phyloP scores from a whole-genome alignment of 768 basidiomycete species.

The Leccinum obscurum region DNA sequence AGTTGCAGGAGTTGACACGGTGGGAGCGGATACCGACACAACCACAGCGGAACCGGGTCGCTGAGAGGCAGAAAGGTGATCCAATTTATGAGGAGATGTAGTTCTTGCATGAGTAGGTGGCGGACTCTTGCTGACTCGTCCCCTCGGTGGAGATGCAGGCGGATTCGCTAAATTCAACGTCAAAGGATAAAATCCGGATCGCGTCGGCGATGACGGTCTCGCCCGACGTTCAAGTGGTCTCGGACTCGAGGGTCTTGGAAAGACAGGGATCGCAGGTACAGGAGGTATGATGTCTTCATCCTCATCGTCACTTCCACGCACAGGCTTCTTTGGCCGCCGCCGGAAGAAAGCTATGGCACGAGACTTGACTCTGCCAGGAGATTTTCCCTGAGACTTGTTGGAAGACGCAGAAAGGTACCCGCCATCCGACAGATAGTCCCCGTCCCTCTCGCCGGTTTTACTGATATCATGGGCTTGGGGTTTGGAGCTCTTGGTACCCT shows the following conservation, averaged over 20 bases:
- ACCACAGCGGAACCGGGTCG: constrained; percentile 13
- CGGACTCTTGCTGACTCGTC: constrained; percentile 30
- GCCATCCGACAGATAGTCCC: constrained; percentile 29
- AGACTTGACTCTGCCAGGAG: constrained; percentile 28
- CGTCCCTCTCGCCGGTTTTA: constrained; percentile 23
- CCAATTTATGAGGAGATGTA: constrained; percentile 12
- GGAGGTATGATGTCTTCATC: constrained; percentile 31
- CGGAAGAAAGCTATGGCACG: constrained; percentile 37
- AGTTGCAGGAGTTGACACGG: constrained; percentile 5
- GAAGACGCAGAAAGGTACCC: constrained; percentile 37
- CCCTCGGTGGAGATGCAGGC: constrained; percentile 19
- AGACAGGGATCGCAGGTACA: constrained; percentile 31
- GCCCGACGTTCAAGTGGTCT: constrained; percentile 27
- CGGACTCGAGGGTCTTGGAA: constrained; percentile 32
- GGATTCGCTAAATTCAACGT: constrained; percentile 25
- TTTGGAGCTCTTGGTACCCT: constrained; percentile 19
- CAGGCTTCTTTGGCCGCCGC: constrained; percentile 30
- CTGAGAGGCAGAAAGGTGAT: constrained; percentile 6
- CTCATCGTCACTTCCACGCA: constrained; percentile 30
- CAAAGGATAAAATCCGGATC: constrained; percentile 31
- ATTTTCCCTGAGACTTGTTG: constrained; percentile 33
- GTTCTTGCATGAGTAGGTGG: constrained; percentile 18
- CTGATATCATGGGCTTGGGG: constrained; percentile 16
- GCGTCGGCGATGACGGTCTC: constrained; percentile 27
- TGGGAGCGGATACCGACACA: constrained; percentile 9